A percentile compares a stretch with the other conserved stretches of the same genome.
These are phyloP conservation scores for Agastache rugosa DNA, from an alignment of 257 asterid genomes.

Conservation along the genomic window DNA sequence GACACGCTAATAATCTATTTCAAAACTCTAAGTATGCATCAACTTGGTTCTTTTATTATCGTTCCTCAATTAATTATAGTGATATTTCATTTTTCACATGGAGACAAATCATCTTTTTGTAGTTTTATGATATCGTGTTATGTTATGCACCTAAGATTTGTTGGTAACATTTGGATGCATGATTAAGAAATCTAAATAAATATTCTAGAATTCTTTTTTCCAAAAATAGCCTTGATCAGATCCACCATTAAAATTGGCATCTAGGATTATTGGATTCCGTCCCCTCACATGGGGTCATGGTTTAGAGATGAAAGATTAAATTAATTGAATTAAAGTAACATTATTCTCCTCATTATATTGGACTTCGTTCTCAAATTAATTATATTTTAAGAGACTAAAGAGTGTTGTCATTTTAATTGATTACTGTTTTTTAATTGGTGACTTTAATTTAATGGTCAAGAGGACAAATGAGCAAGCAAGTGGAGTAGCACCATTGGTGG, in stretches of 20 bases:
- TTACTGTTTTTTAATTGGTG: background rate
- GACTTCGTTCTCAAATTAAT: background rate
- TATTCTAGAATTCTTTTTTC: too few relatives aligned
- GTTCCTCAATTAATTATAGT: too few relatives aligned
- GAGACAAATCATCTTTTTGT: too few relatives aligned
- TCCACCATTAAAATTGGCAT: background rate
- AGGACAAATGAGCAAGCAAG: slow-evolving; percentile 18
- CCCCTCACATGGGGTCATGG: slow-evolving; percentile 31
- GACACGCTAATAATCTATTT: too few relatives aligned
- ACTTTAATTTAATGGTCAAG: background rate
- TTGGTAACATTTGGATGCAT: background rate
- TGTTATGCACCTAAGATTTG: background rate
- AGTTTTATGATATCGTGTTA: background rate
- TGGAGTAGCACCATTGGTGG: slow-evolving; percentile 25
- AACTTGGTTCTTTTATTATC: too few relatives aligned
- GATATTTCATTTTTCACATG: too few relatives aligned
- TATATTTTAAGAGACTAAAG: background rate
- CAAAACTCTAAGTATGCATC: too few relatives aligned
- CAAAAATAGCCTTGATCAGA: slow-evolving; percentile 25
- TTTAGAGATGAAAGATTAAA: slow-evolving; percentile 2
- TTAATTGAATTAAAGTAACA: background rate
- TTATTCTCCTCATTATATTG: slow-evolving; percentile 13
- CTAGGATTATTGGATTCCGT: slow-evolving; percentile 24
- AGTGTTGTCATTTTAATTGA: background rate
- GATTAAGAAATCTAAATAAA: background rate